Base-by-base conservation (phyloP, 805 yeast genomes). In the Lipomyces sp. region DNA sequence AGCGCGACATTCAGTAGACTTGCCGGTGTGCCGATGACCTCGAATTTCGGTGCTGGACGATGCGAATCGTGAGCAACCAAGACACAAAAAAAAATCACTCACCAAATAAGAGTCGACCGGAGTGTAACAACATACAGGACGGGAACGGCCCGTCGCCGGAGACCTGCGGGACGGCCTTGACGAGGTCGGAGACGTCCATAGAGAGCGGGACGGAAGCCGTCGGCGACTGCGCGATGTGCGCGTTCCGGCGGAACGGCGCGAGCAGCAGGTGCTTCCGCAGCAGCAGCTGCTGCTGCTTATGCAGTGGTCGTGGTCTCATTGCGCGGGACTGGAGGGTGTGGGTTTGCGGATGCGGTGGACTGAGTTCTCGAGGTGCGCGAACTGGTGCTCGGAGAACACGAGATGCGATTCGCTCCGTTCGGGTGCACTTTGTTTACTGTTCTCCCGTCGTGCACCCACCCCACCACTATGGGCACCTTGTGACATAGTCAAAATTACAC, bases 201-300 rank as follows among this genome's bases (percentile, higher is more conserved):
- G 64, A 62, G 33, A 53, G 38, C 21, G 58, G 62, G 23, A 58
- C 37, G 38, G 61, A 58, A 26, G 60, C 61, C 5, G 58, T 43
- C 8, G 90, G 91, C 34, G 95, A 48, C 42, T 60, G 62, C 18
- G 55, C 55, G 39, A 60, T 54, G 34, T 60, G 63, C 34, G 54
- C 42, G 13, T 40, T 37, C 35, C 60, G 47, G 11, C 24, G 33
- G 19, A 13, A 10, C 13, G 18, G 28, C 41, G 29, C 10, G 29
- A 10, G n/a, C n/a, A n/a, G n/a, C n/a, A n/a, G n/a, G n/a, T n/a
- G n/a, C n/a, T n/a, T n/a, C n/a, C n/a, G n/a, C n/a, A n/a, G n/a
- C n/a, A n/a, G n/a, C n/a, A n/a, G n/a, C n/a, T n/a, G n/a, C n/a
- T n/a, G n/a, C n/a, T n/a, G n/a, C n/a, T n/a, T n/a, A n/a, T n/a